Base-by-base conservation (phyloP, 2,329 filamentous ascomycete genomes). In the Aspergillus carbonarius region DNA sequence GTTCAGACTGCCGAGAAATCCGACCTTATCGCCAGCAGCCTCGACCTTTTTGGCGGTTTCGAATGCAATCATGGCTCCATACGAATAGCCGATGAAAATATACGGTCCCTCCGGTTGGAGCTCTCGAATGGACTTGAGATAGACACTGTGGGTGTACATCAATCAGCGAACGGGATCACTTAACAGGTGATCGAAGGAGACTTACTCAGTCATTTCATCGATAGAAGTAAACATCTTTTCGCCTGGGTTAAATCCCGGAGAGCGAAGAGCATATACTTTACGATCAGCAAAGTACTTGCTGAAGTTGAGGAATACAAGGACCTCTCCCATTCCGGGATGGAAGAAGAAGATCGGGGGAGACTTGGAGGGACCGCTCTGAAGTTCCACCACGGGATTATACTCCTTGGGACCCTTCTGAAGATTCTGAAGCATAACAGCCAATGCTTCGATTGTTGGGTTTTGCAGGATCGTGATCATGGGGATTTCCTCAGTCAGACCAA, bases 401-500 rank as follows among this genome's bases (percentile, higher is more conserved):
- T 25, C 23, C 44, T 48, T 48, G 44, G 44, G 44, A 12, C 40
- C 51, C 17, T 44, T 37, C 25, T 35, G 51, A 18, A 44, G 37
- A 32, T 54, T 25, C 25, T 54, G 37, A 1, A 54, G 51, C 25
- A 42, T 42, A 17, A 30, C 25, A 17, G 51, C 37, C 20, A 54
- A 6, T 37, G 39, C 39, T 27, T 42, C 37, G 9, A 54, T 42
- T 3, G 51, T 54, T 15, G 37, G 39, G 51, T 54, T 44, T 5
- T 40, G 39, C 51, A 54, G 39, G 27, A 54, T 40, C 15, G 51
- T 54, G 37, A 54, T 54, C 51, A 54, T 54, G 3, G 51, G 51
- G 15, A 54, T 40, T 20, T 54, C 51, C 5, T 42, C 23, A 5
- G 5, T 44, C 13, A 54, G 23, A 12, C 40, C 51, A 8, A 54